phyloP scores from a whole-genome alignment of 768 basidiomycete genomes.

The Rhizopogon rudus region DNA sequence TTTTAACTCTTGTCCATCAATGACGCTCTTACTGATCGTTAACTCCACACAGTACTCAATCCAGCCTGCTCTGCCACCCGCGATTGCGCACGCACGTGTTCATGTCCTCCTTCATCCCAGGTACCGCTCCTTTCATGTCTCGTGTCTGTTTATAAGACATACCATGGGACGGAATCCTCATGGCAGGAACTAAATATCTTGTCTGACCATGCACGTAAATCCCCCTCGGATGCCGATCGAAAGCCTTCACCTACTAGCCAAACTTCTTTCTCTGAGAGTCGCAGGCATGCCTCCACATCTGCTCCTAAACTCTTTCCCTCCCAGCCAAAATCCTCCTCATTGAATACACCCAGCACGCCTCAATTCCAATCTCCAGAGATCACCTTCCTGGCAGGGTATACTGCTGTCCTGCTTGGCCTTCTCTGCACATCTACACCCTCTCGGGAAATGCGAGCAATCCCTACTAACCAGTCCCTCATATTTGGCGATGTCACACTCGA shows the following conservation, averaged over 20 bases:
- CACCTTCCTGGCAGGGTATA: slow-evolving; percentile 64
- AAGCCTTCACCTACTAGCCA: neutral
- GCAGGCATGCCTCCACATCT: neutral
- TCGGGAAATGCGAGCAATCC: slow-evolving; percentile 27
- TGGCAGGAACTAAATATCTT: neutral
- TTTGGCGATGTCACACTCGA: slow-evolving; percentile 24
- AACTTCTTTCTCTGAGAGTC: neutral
- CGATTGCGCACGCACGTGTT: slow-evolving; percentile 48
- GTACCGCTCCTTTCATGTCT: neutral
- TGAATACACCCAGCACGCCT: slow-evolving; percentile 41
- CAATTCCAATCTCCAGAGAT: slow-evolving; percentile 27
- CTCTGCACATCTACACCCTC: slow-evolving; percentile 29
- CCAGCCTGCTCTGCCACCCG: slow-evolving; percentile 45
- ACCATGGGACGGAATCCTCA: neutral
- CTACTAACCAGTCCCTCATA: slow-evolving; percentile 31
- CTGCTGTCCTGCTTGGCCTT: slow-evolving; percentile 67
- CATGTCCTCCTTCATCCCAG: slow-evolving; percentile 46
- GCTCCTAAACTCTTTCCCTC: neutral
- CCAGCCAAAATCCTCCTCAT: slow-evolving; percentile 35
- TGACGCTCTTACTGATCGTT: neutral
- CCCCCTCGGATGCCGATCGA: neutral
- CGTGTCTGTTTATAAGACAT: neutral
- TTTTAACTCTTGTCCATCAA: neutral
- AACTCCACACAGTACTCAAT: slow-evolving; percentile 39
- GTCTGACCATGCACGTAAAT: neutral